Evolutionary conservation across 2,329 filamentous ascomycete species (phyloP), one percentile per base, ranked within the genome.

Genomic region (Amauroascus niger): DNA sequence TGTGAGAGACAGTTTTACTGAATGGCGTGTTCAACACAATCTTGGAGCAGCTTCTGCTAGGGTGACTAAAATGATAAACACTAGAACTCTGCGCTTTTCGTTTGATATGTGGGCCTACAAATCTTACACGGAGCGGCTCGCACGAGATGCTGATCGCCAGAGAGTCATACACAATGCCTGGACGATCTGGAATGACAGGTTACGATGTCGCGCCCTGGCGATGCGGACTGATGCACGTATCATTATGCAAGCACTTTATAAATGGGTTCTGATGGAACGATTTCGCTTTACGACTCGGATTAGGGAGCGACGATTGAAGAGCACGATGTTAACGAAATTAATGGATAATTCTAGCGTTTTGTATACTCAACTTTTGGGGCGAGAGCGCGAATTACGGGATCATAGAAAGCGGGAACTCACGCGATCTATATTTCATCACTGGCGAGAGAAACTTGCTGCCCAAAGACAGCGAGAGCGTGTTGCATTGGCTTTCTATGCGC

Each of bases 111-210:
- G 81, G 80, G 68, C 71, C 13, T 65, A 70, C 22, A 74, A 71
- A 46, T 58, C 70, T 47, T 64, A 67, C 37, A 69, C 74, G 59
- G 68, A 74, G 32, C 68, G 67, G 45, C 69, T 74, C 59, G 80
- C 81, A 16, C 66, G 69, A 20, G 66, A 72, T 48, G 67, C 79
- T 30, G 73, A 83, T 61, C 74, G 69, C 9, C 64, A 71, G 58
- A 76, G 79, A 44, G 64, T 83, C 26, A 61, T 82, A 48, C 75
- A 74, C 48, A 80, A 80, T 62, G 72, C 78, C 2, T 81, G 78
- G 71, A 81, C 75, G 1, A 69, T 71, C 9, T 85, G 82, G 82
- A 84, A 83, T 58, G 79, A 84, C 60, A 69, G 70, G 14, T 70
- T 83, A 14, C 78, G 81, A 16, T 76, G 73, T 57, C 71, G 76